A percentile compares a stretch with the other conserved stretches of the same genome.
phyloP scores from a whole-genome alignment of 768 basidiomycete species.

The Tubosaeta sp. region DNA sequence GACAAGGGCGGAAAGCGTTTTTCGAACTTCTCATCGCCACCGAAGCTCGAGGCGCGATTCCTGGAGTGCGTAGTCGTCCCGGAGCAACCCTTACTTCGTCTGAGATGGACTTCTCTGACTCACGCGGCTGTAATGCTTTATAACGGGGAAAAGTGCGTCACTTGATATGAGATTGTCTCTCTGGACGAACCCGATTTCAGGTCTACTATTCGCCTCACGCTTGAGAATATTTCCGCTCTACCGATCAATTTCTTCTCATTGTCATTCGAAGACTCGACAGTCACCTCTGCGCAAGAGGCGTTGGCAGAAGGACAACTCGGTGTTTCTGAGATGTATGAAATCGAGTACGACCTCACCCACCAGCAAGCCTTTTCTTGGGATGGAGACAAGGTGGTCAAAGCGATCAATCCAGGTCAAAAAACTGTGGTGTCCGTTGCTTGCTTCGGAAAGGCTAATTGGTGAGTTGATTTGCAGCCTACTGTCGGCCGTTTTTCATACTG shows the following conservation, averaged over 20 bases:
- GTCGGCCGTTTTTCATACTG: not conserved
- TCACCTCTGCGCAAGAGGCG: constrained; percentile 67
- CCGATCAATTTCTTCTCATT: constrained; percentile 84
- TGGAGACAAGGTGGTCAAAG: constrained; percentile 37
- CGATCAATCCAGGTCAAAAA: constrained; percentile 68
- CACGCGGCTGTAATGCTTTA: constrained; percentile 95
- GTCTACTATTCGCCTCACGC: constrained; percentile 75
- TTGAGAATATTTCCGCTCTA: constrained; percentile 84
- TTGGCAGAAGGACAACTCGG: constrained; percentile 77
- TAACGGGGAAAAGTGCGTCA: constrained; percentile 80
- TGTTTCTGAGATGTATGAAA: constrained; percentile 86
- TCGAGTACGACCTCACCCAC: constrained; percentile 75
- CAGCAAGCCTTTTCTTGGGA: constrained; percentile 80
- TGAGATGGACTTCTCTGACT: constrained; percentile 83
- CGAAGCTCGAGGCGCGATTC: constrained; percentile 42
- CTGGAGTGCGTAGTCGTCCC: constrained; percentile 81
- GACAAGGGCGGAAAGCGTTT: constrained; percentile 44
- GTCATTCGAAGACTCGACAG: constrained; percentile 88
- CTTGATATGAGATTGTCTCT: not conserved
- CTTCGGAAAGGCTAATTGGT: constrained; percentile 93
- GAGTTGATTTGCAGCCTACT: constrained; percentile 27
- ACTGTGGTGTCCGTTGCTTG: constrained; percentile 66
- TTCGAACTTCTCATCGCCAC: constrained; percentile 23
- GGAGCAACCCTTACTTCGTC: constrained; percentile 82
- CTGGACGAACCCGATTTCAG: constrained; percentile 37